These are phyloP conservation scores for Trichosanthes cucumerina DNA, from an alignment of 306 rosid species.

Conservation along the genomic window DNA sequence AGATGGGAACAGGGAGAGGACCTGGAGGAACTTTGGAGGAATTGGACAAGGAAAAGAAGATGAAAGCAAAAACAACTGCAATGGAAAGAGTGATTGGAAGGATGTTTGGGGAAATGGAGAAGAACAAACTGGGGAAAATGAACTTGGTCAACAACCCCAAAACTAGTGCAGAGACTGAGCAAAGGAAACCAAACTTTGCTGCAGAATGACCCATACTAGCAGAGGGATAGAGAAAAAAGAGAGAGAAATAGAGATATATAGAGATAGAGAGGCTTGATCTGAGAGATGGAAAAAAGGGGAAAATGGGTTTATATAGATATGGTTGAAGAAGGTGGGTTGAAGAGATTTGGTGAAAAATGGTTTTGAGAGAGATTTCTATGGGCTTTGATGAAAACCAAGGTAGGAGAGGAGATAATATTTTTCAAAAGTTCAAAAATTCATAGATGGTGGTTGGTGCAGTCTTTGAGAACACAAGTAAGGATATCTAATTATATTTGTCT, in stretches of 20 bases:
- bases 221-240: background rate
- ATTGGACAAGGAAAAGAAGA: constrained; percentile 9
- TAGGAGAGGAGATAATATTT: background rate
- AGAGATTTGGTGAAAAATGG: constrained; percentile 17
- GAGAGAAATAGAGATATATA: background rate
- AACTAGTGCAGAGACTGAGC: constrained; percentile 12
- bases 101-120: background rate
- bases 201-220: constrained; percentile 19
- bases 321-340: background rate
- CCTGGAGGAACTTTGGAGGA: constrained; percentile 45
- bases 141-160: constrained; percentile 22
- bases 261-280: background rate
- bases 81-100: constrained; percentile 8
- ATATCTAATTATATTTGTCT: background rate
- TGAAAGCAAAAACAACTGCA: constrained; percentile 9
- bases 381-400: constrained; percentile 15
- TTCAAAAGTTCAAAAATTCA: constrained; percentile 7
- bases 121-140: constrained; percentile 8
- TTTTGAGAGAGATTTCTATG: constrained; percentile 16
- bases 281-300: background rate
- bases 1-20: constrained; percentile 54
- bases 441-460: constrained; percentile 5
- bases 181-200: constrained; percentile 12
- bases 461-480: background rate
- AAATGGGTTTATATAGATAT: background rate